Evolutionary conservation across 208 protist genomes (phyloP).

Genomic region (Crithidia brevicula): DNA sequence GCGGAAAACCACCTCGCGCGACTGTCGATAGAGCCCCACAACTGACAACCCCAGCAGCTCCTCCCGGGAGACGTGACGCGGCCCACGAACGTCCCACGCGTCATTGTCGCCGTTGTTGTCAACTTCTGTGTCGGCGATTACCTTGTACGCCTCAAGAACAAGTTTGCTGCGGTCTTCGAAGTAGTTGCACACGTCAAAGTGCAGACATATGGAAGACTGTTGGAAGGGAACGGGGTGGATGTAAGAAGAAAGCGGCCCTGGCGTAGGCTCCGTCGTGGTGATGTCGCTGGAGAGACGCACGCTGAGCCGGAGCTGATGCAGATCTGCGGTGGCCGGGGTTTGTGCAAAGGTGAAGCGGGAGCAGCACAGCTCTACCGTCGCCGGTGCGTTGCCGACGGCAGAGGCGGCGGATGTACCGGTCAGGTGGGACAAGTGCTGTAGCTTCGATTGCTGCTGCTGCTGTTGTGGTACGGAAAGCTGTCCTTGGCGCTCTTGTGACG

Average conservation of each 20-base stretch:
- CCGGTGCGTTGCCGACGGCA: not conserved
- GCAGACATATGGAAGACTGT: constrained; percentile 67
- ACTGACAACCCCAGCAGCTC: constrained; percentile 79
- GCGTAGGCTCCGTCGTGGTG: constrained; percentile 63
- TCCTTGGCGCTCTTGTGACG: not conserved
- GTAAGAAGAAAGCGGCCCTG: constrained; percentile 82
- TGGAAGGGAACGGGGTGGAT: constrained; percentile 79
- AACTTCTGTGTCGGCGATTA: constrained; percentile 36
- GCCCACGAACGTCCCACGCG: constrained; percentile 16
- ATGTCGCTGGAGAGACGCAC: constrained; percentile 82
- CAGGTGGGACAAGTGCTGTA: not conserved
- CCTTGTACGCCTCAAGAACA: constrained; percentile 81
- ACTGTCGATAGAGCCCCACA: constrained; percentile 73
- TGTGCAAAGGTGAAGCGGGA: constrained; percentile 73
- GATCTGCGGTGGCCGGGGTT: constrained; percentile 49
- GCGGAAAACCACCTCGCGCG: constrained; percentile 64
- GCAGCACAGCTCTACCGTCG: constrained; percentile 66
- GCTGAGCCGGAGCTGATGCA: constrained; percentile 76
- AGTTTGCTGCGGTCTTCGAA: constrained; percentile 70
- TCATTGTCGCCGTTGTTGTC: constrained; percentile 19
- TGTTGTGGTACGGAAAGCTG: not conserved
- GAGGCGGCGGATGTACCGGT: not conserved
- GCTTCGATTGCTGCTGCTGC: not conserved
- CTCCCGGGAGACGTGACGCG: constrained; percentile 70
- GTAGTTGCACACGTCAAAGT: constrained; percentile 69